Evolutionary conservation across 305 asterid genomes (phyloP), one percentile per base, ranked within the genome.

Genomic region (Ilex paraguariensis): DNA sequence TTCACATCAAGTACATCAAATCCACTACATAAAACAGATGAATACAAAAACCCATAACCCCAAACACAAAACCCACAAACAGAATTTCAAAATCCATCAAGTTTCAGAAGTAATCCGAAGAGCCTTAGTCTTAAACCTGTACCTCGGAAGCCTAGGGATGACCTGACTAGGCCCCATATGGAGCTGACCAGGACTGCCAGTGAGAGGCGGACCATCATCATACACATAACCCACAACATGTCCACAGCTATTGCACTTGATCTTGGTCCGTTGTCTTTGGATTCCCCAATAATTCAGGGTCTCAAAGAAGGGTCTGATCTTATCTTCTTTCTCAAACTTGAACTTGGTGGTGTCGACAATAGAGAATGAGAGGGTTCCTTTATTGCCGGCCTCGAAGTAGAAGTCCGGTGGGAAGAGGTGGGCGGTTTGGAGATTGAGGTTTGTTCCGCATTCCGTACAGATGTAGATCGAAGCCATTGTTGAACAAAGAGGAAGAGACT

Each of bases 371-470:
- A 85, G 76, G 58, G 87, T 79, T 64, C 83, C 82, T 56, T 92
- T 92, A 74, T 92, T 92, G 66, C 98, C 98, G 45, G 97, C 96
- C 69, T 89, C 96, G 85, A 92, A 92, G 70, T 89, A 92, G 64
- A 84, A 83, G 49, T 92, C 93, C 60, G 91, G 79, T 45, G 97
- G 94, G 75, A 32, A 87, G 57, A 92, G 90, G 51, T 81, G 59
- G 65, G 56, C 48, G 10, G 82, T 71, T 31, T 82, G 76, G 70
- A 92, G 98, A 56, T 80, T 89, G 7, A 92, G 87, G 69, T 92
- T 81, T 32, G 87, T 70, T 63, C 84, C 83, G 79, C 98, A 89
- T 68, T 85, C 98, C 46, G 74, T 81, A 87, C 97, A 92, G 73
- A 79, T 60, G 82, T 92, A 92, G 3, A 77, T 68, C 53, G 95